Evolutionary conservation across 1,284 basidiomycete species (phyloP).

Genomic region (Serendipita sp.): DNA sequence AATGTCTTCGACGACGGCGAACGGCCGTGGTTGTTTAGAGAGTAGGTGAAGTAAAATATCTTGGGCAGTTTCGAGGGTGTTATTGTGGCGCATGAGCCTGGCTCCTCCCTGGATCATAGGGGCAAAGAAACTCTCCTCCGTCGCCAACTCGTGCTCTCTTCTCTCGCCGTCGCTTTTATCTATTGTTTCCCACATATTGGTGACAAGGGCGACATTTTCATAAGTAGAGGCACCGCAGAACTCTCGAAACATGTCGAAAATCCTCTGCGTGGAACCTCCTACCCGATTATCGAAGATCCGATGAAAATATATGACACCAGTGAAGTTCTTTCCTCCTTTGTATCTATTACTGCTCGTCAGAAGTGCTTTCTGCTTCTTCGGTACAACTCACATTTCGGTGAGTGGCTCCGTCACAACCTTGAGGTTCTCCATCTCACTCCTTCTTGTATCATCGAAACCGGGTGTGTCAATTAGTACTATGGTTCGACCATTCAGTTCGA

Average conservation of each 20-base stretch:
- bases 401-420: slow-evolving; percentile 23
- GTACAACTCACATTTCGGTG: slow-evolving; percentile 13
- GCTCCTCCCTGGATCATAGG: too few relatives aligned
- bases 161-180: slow-evolving; percentile 7
- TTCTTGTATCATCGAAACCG: slow-evolving; percentile 15
- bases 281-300: slow-evolving; percentile 38
- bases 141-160: too few relatives aligned
- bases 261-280: slow-evolving; percentile 36
- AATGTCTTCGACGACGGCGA: too few relatives aligned
- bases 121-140: too few relatives aligned
- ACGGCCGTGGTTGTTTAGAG: too few relatives aligned
- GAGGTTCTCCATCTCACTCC: slow-evolving; percentile 27
- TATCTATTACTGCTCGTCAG: neutral
- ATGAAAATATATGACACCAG: slow-evolving; percentile 41
- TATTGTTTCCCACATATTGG: slow-evolving; percentile 38
- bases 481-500: too few relatives aligned
- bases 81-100: too few relatives aligned
- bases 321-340: slow-evolving; percentile 21
- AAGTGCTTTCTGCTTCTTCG: too few relatives aligned
- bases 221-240: slow-evolving; percentile 36
- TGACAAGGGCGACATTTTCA: slow-evolving; percentile 34
- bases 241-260: slow-evolving; percentile 35
- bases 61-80: too few relatives aligned
- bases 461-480: too few relatives aligned
- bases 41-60: too few relatives aligned